These are phyloP conservation scores for Leccinum disarticulatum DNA, from an alignment of 768 basidiomycete genomes.

Conservation along the genomic window DNA sequence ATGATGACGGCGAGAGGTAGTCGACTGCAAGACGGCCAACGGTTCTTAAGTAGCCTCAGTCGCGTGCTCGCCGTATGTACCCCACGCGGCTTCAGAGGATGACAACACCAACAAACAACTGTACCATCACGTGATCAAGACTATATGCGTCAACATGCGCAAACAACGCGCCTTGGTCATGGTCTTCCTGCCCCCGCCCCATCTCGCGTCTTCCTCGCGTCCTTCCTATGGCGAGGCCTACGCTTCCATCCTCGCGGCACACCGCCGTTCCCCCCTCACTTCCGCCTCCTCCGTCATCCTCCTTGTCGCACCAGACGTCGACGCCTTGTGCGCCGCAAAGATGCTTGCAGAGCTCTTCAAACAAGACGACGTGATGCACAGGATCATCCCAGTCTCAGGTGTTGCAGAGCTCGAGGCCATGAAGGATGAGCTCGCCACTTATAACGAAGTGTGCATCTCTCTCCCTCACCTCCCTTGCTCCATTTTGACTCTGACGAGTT, in stretches of 20 bases:
- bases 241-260: conserved; percentile 63
- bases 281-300: conserved; percentile 84
- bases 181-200: conserved; percentile 74
- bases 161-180: conserved; percentile 30
- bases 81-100: conserved; percentile 27
- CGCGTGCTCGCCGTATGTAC: conserved; percentile 30
- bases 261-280: conserved; percentile 70
- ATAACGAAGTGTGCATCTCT: conserved; percentile 56
- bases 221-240: conserved; percentile 76
- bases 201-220: conserved; percentile 54
- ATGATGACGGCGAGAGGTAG: conserved; percentile 39
- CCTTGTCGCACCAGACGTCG: conserved; percentile 87
- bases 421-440: conserved; percentile 61
- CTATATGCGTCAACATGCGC: background rate
- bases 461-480: background rate
- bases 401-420: conserved; percentile 70
- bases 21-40: background rate
- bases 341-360: conserved; percentile 89
- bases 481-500: conserved; percentile 45
- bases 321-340: conserved; percentile 86
- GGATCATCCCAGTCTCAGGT: conserved; percentile 86
- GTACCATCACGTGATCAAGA: conserved; percentile 9
- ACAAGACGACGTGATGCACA: conserved; percentile 91
- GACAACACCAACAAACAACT: conserved; percentile 16
- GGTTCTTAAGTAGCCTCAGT: conserved; percentile 30